phyloP scores from a whole-genome alignment of 257 asterid species.

The Phtheirospermum japonicum region DNA sequence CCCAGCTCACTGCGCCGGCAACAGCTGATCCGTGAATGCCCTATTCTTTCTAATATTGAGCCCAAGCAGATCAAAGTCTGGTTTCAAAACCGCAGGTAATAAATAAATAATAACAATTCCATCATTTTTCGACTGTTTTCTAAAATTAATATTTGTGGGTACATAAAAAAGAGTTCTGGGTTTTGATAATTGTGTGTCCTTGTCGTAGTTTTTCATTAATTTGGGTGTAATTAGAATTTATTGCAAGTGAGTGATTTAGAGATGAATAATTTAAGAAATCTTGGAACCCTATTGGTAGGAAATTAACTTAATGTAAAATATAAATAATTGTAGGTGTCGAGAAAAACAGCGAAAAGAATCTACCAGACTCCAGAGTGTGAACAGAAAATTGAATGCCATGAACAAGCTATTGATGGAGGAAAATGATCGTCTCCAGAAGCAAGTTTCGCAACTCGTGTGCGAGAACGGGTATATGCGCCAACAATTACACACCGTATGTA shows the following conservation, averaged over 20 bases:
- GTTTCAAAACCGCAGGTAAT: constrained; percentile 96
- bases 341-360: constrained; percentile 98
- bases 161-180: too few relatives aligned
- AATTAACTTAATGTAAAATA: too few relatives aligned
- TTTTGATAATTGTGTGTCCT: too few relatives aligned
- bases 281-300: not conserved
- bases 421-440: constrained; percentile 95
- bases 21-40: constrained; percentile 89
- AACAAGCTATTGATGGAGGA: constrained; percentile 96
- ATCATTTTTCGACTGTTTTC: too few relatives aligned
- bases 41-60: constrained; percentile 79
- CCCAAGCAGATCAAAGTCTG: constrained; percentile 98
- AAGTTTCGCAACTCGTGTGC: constrained; percentile 88
- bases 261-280: not conserved
- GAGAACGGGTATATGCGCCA: constrained; percentile 94
- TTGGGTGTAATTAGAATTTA: not conserved
- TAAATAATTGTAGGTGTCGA: constrained; percentile 63
- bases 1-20: constrained; percentile 93
- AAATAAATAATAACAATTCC: not conserved
- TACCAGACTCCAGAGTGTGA: constrained; percentile 77
- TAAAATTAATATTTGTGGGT: too few relatives aligned
- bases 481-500: constrained; percentile 71
- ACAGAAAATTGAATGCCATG: constrained; percentile 85
- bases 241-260: not conserved
- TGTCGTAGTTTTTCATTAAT: not conserved